These are phyloP conservation scores for Tetradesmus lagerheimii DNA, from an alignment of 139 green algal species.

Conservation along the genomic window DNA sequence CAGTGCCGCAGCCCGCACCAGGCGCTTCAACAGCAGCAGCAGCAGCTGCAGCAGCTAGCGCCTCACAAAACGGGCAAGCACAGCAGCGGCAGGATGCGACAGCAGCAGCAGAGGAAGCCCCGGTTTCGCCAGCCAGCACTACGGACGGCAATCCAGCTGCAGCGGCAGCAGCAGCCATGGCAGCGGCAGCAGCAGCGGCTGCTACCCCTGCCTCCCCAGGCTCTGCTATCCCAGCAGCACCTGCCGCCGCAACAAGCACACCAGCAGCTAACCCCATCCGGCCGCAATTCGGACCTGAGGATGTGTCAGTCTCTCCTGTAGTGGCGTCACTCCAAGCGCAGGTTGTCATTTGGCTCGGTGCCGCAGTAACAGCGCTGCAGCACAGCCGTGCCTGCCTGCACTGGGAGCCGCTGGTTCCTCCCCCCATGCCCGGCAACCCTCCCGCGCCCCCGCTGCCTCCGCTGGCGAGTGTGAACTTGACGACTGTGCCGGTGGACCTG, in stretches of 20 bases:
- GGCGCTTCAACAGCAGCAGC: not conserved
- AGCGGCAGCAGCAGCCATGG: not conserved
- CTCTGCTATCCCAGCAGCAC: not conserved
- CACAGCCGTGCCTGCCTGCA: constrained; percentile 70
- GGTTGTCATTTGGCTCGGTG: constrained; percentile 64
- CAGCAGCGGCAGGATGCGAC: constrained; percentile 7
- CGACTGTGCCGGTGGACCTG: constrained; percentile 67
- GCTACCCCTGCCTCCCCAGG: not conserved
- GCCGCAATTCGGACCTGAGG: constrained; percentile 24
- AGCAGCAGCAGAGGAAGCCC: not conserved
- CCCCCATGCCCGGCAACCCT: constrained; percentile 57
- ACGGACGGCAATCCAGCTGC: not conserved
- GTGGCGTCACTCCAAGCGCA: constrained; percentile 35
- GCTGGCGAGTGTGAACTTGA: constrained; percentile 68
- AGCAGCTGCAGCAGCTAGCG: not conserved
- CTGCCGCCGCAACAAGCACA: not conserved
- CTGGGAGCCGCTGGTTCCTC: constrained; percentile 73
- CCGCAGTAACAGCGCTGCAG: constrained; percentile 66
- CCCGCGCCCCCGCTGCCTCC: constrained; percentile 8
- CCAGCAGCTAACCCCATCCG: not conserved
- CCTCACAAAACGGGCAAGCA: not conserved
- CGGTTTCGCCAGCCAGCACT: not conserved
- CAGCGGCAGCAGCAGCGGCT: constrained; percentile 34
- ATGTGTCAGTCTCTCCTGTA: constrained; percentile 6
- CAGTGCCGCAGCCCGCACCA: not conserved